Percentiles rank a stretch among this genome's conserved stretches.
These are phyloP conservation scores for Thalassiosira livingstoniorum DNA, from an alignment of 352 stramenopile species.

Conservation along the genomic window DNA sequence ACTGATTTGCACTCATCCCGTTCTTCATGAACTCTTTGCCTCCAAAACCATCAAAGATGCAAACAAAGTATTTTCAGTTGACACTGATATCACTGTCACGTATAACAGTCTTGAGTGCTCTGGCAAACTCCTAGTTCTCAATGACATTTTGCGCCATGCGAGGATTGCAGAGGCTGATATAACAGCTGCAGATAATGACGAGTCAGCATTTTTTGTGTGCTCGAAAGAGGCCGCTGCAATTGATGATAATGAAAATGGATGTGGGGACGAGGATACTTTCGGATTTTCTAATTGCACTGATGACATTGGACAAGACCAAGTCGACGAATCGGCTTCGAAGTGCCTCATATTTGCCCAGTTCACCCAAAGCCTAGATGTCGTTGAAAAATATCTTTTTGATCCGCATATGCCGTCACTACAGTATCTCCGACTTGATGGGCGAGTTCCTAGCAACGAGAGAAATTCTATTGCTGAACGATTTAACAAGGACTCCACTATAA, in stretches of 20 bases:
- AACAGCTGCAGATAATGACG: slow-evolving; percentile 86
- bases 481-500: slow-evolving; percentile 91
- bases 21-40: slow-evolving; percentile 82
- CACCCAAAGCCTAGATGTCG: slow-evolving; percentile 91
- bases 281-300: slow-evolving; percentile 15
- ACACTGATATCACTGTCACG: slow-evolving; percentile 1
- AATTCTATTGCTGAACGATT: slow-evolving; percentile 90
- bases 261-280: no score
- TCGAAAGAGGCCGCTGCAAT: slow-evolving; percentile 39
- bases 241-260: slow-evolving; percentile 6
- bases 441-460: slow-evolving; percentile 86
- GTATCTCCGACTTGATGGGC: slow-evolving; percentile 94
- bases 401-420: slow-evolving; percentile 81
- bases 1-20: slow-evolving; percentile 94
- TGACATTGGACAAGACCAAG: slow-evolving; percentile 15
- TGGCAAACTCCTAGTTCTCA: slow-evolving; percentile 88
- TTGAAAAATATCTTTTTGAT: slow-evolving; percentile 90
- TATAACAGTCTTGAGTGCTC: slow-evolving; percentile 85
- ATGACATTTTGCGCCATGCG: slow-evolving; percentile 81
- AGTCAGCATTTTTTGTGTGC: slow-evolving; percentile 58
- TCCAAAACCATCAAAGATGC: slow-evolving; percentile 20
- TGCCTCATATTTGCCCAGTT: slow-evolving; percentile 97
- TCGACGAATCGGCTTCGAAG: slow-evolving; percentile 74
- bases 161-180: slow-evolving; percentile 81
- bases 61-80: slow-evolving; percentile 2